Evolutionary conservation across 2,329 filamentous ascomycete species (phyloP).

Genomic region (Alternaria triticina): DNA sequence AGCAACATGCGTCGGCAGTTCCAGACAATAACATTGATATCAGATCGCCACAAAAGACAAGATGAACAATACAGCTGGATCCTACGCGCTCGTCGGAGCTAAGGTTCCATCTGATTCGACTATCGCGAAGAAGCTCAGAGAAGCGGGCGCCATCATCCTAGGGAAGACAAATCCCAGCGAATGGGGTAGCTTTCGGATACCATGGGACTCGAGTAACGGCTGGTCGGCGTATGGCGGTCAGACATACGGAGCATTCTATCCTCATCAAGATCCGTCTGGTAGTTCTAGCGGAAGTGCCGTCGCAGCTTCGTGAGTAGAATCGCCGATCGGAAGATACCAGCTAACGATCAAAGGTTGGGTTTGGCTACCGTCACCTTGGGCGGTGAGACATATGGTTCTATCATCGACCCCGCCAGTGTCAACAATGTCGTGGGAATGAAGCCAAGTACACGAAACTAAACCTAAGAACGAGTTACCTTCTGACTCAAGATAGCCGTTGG

Average conservation of each 20-base stretch:
- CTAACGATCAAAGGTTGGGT: neutral
- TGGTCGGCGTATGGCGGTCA: slow-evolving; percentile 44
- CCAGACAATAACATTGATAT: neutral
- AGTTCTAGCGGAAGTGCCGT: slow-evolving; percentile 71
- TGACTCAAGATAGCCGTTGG: slow-evolving; percentile 60
- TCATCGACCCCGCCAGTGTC: slow-evolving; percentile 74
- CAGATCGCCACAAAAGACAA: slow-evolving; percentile 63
- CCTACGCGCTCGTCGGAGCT: slow-evolving; percentile 69
- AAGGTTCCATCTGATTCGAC: slow-evolving; percentile 71
- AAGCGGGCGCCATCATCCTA: slow-evolving; percentile 71
- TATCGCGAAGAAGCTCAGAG: slow-evolving; percentile 66
- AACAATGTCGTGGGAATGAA: slow-evolving; percentile 76
- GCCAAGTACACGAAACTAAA: slow-evolving; percentile 55
- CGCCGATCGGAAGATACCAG: too few relatives aligned
- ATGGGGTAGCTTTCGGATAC: slow-evolving; percentile 62
- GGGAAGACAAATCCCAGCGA: slow-evolving; percentile 73
- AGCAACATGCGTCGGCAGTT: neutral
- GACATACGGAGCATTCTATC: slow-evolving; percentile 64
- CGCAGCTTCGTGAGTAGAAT: slow-evolving; percentile 72
- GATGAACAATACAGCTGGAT: slow-evolving; percentile 77
- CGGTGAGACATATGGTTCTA: slow-evolving; percentile 72
- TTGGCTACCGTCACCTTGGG: neutral
- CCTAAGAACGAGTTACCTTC: neutral
- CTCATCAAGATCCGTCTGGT: slow-evolving; percentile 70
- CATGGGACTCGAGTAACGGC: slow-evolving; percentile 43